Evolutionary conservation across 306 rosid genomes (phyloP), one percentile per base, ranked within the genome.

Genomic region (Carpinus viminea): DNA sequence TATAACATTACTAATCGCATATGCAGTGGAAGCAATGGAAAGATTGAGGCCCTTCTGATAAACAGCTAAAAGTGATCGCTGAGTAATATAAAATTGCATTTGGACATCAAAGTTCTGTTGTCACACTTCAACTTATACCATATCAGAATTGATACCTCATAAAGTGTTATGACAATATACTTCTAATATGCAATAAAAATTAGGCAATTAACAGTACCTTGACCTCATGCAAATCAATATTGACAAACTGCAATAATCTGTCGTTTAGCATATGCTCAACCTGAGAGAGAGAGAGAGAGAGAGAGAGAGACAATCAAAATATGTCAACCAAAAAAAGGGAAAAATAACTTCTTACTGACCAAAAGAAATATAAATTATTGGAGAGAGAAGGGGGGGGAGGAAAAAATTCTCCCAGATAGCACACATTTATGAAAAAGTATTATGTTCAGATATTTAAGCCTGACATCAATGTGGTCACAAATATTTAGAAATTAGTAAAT

Each of bases 191-290:
- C 26, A 73, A 54, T 18, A 21, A 18, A 24, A 21, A 34, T 38
- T 41, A 36, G 9, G 51, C 31, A 24, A 54, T 11, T 24, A 38
- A 74, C 53, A 68, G 62, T 92, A 96, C 99, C 99, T 96, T 96
- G 91, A 96, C 99, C 81, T 96, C 99, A 71, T 78, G 94, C 89
- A 96, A 81, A 87, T 96, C 99, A n/a, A 91, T 77, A 79, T 89
- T 96, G 80, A 89, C 99, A 86, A 96, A 96, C 72, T 93, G 99
- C 73, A 91, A 89, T 83, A 96, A 88, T 89, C 99, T 93, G 89
- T 96, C 99, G 77, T 96, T 96, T 79, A 96, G 90, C 92, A 96
- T 93, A 82, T 90, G 98, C 85, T 96, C 99, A 85, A 96, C 97
- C 99, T 96, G 93, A 77, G 75, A 50, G 52, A 48, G 12, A 48